Conservation (phyloP, 176 grass and related monocot genomes). For the Pharus latifolius region DNA sequence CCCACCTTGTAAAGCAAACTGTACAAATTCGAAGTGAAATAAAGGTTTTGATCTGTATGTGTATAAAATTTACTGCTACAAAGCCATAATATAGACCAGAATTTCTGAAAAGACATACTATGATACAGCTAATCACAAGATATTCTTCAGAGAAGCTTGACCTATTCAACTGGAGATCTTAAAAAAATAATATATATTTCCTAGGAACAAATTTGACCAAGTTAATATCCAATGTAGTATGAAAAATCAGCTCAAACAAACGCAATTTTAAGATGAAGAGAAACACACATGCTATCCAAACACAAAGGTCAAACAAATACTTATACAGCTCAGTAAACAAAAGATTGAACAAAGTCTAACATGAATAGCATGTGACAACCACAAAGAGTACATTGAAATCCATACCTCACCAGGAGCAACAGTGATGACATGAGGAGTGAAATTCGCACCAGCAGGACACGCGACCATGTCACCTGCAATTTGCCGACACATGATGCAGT, state of each 20-base stretch:
- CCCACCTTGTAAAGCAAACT: background rate
- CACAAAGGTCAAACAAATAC: background rate
- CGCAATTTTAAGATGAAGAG: background rate
- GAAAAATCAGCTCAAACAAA: background rate
- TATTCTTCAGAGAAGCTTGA: background rate
- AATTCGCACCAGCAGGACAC: slow-evolving; percentile 77
- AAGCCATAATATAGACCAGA: background rate
- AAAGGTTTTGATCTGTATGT: background rate
- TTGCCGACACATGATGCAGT: background rate
- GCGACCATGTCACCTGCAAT: slow-evolving; percentile 58
- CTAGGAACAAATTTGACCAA: background rate
- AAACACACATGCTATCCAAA: background rate
- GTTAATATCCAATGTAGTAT: background rate
- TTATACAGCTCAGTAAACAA: background rate
- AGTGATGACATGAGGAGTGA: slow-evolving; percentile 87
- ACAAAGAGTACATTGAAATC: background rate
- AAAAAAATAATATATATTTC: background rate
- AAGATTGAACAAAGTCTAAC: background rate
- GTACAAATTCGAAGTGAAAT: background rate
- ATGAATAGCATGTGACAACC: background rate
- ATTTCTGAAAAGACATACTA: background rate
- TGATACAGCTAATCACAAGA: background rate
- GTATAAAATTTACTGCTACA: background rate
- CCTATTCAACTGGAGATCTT: background rate
- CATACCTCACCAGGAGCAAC: slow-evolving; percentile 91